A percentile compares a stretch with the other conserved stretches of the same genome.
Conservation (phyloP, 257 asterid genomes). For the Salvia splendens region DNA sequence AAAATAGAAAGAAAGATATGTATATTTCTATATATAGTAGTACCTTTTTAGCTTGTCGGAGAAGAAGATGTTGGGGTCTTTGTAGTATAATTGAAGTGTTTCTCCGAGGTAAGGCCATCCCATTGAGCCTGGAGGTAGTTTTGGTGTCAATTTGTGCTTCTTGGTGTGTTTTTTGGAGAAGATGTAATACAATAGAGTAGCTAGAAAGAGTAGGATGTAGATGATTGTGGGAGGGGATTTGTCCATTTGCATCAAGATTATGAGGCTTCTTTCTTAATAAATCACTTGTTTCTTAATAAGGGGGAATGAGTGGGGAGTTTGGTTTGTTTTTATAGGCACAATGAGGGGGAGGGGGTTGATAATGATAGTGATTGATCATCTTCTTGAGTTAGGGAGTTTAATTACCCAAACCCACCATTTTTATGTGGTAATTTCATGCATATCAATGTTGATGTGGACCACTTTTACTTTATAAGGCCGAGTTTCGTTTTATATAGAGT, state of each 20-base stretch:
- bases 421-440: neutral
- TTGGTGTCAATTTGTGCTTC: neutral
- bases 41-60: slow-evolving; percentile 58
- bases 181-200: slow-evolving; percentile 7
- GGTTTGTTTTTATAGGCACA: slow-evolving; percentile 3
- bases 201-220: slow-evolving; percentile 1
- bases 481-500: too few species aligned
- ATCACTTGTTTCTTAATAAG: neutral
- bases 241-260: neutral
- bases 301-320: neutral
- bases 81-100: slow-evolving; percentile 72
- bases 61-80: slow-evolving; percentile 68
- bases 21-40: too few species aligned
- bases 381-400: neutral
- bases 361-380: neutral
- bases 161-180: slow-evolving; percentile 2
- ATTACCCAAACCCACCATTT: neutral
- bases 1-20: too few species aligned
- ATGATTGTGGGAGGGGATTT: slow-evolving; percentile 12
- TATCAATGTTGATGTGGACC: neutral
- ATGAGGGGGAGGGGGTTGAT: neutral
- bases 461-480: neutral
- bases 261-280: neutral
- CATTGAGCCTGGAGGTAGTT: slow-evolving; percentile 81
- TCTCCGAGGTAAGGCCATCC: slow-evolving; percentile 81